Conservation (phyloP, 1,284 basidiomycete species). For the Kalmanozyma brasiliensis region DNA sequence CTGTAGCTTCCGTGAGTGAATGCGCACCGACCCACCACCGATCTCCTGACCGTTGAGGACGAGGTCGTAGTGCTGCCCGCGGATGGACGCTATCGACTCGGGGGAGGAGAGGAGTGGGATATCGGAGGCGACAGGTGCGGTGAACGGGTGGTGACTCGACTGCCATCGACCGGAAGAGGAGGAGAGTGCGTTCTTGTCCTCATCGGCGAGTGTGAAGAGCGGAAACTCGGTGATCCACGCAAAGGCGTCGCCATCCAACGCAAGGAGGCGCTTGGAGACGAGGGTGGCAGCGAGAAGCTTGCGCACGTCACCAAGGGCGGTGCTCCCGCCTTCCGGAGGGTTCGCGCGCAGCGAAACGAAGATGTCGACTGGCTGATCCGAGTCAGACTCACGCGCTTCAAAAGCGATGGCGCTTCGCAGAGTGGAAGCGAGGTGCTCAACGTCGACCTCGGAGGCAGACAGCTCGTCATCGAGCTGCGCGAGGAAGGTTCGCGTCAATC, state of each 20-base stretch:
- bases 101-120: conserved; percentile 76
- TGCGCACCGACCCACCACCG: conserved; percentile 89
- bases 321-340: conserved; percentile 79
- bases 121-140: conserved; percentile 91
- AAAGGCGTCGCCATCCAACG: conserved; percentile 76
- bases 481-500: conserved; percentile 28
- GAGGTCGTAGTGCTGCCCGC: conserved; percentile 96
- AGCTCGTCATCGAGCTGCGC: conserved; percentile 18
- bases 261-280: conserved; percentile 73
- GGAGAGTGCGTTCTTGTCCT: conserved; percentile 85
- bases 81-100: conserved; percentile 68
- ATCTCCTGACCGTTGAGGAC: conserved; percentile 95
- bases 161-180: conserved; percentile 75
- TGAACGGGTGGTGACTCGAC: conserved; percentile 93
- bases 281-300: conserved; percentile 75
- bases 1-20: conserved; percentile 88
- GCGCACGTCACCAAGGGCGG: conserved; percentile 80
- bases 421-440: conserved; percentile 22
- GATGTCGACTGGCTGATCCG: conserved; percentile 58
- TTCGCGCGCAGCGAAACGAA: conserved; percentile 37
- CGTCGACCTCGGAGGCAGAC: conserved; percentile 36
- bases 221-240: conserved; percentile 97
- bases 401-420: conserved; percentile 69
- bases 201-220: conserved; percentile 86
- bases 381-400: conserved; percentile 70